phyloP scores from a whole-genome alignment of 176 grass and related monocot genomes.

The Cocos nucifera region DNA sequence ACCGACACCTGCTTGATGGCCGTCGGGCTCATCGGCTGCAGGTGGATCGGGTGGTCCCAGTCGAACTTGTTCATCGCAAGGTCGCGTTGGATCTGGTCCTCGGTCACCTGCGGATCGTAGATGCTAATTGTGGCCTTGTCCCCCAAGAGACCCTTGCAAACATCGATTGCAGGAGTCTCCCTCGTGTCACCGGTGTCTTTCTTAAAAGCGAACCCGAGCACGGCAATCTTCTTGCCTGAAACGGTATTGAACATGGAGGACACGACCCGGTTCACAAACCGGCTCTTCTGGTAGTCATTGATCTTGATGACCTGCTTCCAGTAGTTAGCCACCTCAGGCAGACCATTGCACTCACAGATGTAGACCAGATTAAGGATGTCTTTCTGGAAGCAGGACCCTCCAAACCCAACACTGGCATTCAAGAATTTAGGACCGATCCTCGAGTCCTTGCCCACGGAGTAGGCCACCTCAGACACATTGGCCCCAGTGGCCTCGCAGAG shows the following conservation, averaged over 20 bases:
- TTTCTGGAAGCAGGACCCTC: constrained; percentile 65
- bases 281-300: constrained; percentile 60
- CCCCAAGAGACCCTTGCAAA: constrained; percentile 54
- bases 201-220: constrained; percentile 59
- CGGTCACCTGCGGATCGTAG: constrained; percentile 54
- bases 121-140: constrained; percentile 59
- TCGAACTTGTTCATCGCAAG: constrained; percentile 60
- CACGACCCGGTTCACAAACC: constrained; percentile 58
- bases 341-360: constrained; percentile 58
- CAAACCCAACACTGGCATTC: constrained; percentile 53
- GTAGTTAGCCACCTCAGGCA: constrained; percentile 51
- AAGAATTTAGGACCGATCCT: constrained; percentile 55
- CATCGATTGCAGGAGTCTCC: constrained; percentile 56
- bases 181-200: constrained; percentile 58
- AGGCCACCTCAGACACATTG: constrained; percentile 39
- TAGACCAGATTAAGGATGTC: constrained; percentile 65
- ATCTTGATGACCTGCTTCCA: constrained; percentile 68
- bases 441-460: constrained; percentile 39
- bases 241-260: constrained; percentile 71
- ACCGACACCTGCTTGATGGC: constrained; percentile 46
- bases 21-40: constrained; percentile 47
- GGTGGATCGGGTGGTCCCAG: constrained; percentile 58
- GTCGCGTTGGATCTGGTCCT: constrained; percentile 61
- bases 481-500: constrained; percentile 59
- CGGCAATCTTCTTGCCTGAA: constrained; percentile 52